Evolutionary conservation across 768 basidiomycete species (phyloP).

Genomic region (Boletus tomentosulus): DNA sequence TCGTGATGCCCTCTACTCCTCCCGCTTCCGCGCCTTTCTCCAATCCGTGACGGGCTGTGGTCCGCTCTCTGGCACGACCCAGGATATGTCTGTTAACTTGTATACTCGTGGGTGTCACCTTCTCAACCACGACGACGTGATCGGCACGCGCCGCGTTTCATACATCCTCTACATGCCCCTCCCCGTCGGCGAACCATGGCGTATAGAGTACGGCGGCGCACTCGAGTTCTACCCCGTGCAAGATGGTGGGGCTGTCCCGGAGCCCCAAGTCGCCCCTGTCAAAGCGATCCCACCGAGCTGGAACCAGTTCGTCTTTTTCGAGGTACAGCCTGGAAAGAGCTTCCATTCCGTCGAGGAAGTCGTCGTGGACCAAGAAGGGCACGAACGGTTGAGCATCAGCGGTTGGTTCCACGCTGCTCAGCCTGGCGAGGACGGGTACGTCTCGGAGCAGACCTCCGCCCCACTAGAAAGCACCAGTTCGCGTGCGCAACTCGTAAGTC

Average conservation of each 20-base stretch:
- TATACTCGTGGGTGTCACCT: slow-evolving; percentile 92
- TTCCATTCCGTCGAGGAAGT: slow-evolving; percentile 98
- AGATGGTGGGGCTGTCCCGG: slow-evolving; percentile 51
- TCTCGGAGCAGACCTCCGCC: slow-evolving; percentile 40
- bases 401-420: slow-evolving; percentile 97
- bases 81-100: slow-evolving; percentile 92
- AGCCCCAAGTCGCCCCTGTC: slow-evolving; percentile 61
- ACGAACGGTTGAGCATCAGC: slow-evolving; percentile 80
- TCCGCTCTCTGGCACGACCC: slow-evolving; percentile 84
- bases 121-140: slow-evolving; percentile 98
- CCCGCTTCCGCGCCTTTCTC: slow-evolving; percentile 75
- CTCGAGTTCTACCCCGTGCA: slow-evolving; percentile 87
- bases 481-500: slow-evolving; percentile 86
- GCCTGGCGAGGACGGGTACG: slow-evolving; percentile 86
- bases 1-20: slow-evolving; percentile 88
- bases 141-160: slow-evolving; percentile 87
- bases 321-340: slow-evolving; percentile 92
- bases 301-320: slow-evolving; percentile 87
- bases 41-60: slow-evolving; percentile 89
- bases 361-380: slow-evolving; percentile 69
- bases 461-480: slow-evolving; percentile 80
- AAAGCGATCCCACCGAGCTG: slow-evolving; percentile 75
- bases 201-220: slow-evolving; percentile 87
- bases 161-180: slow-evolving; percentile 97
- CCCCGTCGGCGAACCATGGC: slow-evolving; percentile 71